Evolutionary conservation across 2,329 filamentous ascomycete species (phyloP).

Genomic region (Epichloe festucae): DNA sequence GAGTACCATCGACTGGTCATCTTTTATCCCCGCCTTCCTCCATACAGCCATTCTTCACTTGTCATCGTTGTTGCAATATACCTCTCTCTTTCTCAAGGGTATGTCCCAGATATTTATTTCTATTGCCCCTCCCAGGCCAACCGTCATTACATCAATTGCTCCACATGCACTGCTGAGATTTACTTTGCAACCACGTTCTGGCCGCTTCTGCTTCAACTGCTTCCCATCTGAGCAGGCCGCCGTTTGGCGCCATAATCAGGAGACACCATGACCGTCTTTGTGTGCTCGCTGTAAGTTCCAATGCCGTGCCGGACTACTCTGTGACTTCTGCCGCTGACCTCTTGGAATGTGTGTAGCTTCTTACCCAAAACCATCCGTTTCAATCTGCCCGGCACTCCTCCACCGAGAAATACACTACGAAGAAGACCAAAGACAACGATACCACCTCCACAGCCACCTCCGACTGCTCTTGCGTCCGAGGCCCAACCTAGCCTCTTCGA

Average conservation of each 20-base stretch:
- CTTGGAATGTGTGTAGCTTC: conserved; percentile 45
- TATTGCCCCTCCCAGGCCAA: background rate
- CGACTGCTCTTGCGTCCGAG: conserved; percentile 16
- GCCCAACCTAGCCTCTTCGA: conserved; percentile 41
- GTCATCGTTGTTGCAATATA: background rate
- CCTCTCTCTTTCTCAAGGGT: background rate
- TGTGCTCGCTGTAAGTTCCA: conserved; percentile 25
- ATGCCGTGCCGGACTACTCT: background rate
- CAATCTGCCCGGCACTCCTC: conserved; percentile 46
- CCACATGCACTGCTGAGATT: background rate
- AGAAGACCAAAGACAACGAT: conserved; percentile 16
- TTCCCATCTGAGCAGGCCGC: background rate
- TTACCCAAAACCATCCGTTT: conserved; percentile 90
- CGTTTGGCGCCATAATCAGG: background rate
- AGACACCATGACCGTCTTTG: conserved; percentile 27
- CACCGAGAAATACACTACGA: conserved; percentile 21
- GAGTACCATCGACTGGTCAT: background rate
- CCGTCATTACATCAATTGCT: background rate
- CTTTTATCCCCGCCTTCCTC: background rate
- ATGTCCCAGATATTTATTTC: background rate
- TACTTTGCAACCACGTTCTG: background rate
- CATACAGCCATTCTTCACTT: background rate
- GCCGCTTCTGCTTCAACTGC: background rate
- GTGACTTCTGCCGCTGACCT: background rate
- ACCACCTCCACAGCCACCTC: conserved; percentile 13